Evolutionary conservation across 768 basidiomycete genomes (phyloP).

Genomic region (Termitomyces sp.): DNA sequence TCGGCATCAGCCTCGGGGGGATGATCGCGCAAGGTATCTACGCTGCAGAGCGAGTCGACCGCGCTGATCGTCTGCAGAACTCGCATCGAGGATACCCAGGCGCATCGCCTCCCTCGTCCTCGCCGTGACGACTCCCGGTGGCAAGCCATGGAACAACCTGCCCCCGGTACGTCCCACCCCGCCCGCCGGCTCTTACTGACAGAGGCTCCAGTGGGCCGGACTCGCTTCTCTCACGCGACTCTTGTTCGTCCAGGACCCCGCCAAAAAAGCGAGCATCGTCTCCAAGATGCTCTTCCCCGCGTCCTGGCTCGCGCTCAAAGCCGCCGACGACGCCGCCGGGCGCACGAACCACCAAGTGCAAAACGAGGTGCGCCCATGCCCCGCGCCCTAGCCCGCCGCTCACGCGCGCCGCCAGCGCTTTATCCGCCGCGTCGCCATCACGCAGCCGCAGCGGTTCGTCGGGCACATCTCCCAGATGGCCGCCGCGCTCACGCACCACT

Average conservation of each 20-base stretch:
- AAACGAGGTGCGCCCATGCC: conserved; percentile 36
- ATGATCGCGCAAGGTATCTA: conserved; percentile 37
- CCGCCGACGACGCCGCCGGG: conserved; percentile 46
- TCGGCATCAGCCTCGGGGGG: conserved; percentile 74
- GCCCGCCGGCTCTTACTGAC: too few species aligned
- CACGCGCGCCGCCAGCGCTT: conserved; percentile 29
- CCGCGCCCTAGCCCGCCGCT: too few species aligned
- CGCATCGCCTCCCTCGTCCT: conserved; percentile 65
- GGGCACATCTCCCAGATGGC: conserved; percentile 72
- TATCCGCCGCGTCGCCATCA: conserved; percentile 39
- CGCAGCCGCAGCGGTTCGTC: conserved; percentile 51
- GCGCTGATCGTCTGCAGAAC: conserved; percentile 36
- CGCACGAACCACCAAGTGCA: conserved; percentile 65
- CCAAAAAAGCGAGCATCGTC: conserved; percentile 42
- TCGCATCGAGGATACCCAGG: conserved; percentile 59
- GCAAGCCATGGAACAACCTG: conserved; percentile 48
- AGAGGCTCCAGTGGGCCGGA: conserved; percentile 44
- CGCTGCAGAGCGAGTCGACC: too few species aligned
- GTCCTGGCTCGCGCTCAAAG: conserved; percentile 54
- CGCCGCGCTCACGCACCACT: conserved; percentile 60
- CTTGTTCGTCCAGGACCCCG: conserved; percentile 38
- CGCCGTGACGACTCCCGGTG: conserved; percentile 66
- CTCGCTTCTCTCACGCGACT: conserved; percentile 27
- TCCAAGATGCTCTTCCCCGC: conserved; percentile 55
- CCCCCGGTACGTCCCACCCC: conserved; percentile 45